Base-by-base conservation (phyloP, 345 rosid species). In the Bretschneidera sinensis region DNA sequence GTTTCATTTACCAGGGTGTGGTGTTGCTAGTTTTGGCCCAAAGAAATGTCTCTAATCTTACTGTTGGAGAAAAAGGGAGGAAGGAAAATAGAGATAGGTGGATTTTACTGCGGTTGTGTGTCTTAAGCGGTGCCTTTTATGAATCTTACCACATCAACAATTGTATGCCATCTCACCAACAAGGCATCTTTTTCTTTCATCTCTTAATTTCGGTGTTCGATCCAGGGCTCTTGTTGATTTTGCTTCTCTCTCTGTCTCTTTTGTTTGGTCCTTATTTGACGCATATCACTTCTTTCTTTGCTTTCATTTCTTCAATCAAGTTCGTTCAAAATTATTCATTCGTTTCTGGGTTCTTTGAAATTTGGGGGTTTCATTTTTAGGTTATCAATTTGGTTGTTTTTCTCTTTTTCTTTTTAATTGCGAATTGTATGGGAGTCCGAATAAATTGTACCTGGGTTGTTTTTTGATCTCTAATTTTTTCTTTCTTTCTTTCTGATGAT, bases 161-260 rank as follows among this genome's bases (percentile, higher is more conserved):
- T n/a, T n/a, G n/a, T n/a, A n/a, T n/a, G n/a, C n/a, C n/a, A n/a
- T n/a, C n/a, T n/a, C n/a, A 13, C 5, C 6, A 33, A 19, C 9
- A 28, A 21, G 45, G 47, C 33, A 17, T 49, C 14, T 17, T 0
- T 48, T 2, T 64, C 35, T 47, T 51, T 58, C 20, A 31, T 24
- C 52, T 48, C 68, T 60, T 67, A 43, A 51, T 24, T 43, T 66
- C 49, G 76, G 55, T 57, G 57, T 61, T 62, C 17, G 48, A 63
- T 68, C 64, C 51, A 24, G 25, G 25, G 62, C 61, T 77, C 55
- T 74, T 74, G 61, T 77, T 70, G 63, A 63, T 57, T 69, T 59
- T 60, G 70, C 71, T 56, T 74, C 69, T 74, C 66, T 76, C 64
- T 69, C 66, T 65, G 55, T 64, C 55, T 58, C 34, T 54, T 33